Percentiles rank a stretch among this genome's conserved stretches.
Evolutionary conservation across 148 eudicot genomes (phyloP).

Genomic region (Arbutus unedo): DNA sequence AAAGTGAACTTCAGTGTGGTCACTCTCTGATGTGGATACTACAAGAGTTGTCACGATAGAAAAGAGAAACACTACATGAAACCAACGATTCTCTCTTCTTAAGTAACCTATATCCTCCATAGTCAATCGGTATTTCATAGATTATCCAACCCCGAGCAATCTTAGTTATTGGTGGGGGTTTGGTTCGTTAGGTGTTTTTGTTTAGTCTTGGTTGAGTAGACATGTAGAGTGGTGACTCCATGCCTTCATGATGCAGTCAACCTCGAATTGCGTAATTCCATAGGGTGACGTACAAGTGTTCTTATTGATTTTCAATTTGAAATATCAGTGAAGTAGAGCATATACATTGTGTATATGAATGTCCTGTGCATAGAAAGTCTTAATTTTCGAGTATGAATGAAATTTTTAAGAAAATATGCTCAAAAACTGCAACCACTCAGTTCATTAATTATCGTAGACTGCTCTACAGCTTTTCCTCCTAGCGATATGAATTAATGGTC

Average conservation of each 20-base stretch:
- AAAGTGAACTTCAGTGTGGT: neutral
- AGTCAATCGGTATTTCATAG: too few relatives aligned
- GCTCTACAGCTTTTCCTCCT: neutral
- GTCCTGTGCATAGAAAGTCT: too few relatives aligned
- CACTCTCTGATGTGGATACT: neutral
- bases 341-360: too few relatives aligned
- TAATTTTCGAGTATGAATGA: neutral
- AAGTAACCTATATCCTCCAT: too few relatives aligned
- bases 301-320: neutral
- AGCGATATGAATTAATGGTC: neutral
- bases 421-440: too few relatives aligned
- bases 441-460: neutral
- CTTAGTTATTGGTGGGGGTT: too few relatives aligned
- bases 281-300: neutral
- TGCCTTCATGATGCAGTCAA: neutral
- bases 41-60: too few relatives aligned
- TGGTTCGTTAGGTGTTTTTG: too few relatives aligned
- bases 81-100: too few relatives aligned
- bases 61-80: too few relatives aligned
- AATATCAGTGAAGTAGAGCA: neutral
- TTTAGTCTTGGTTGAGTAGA: neutral
- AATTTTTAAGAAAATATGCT: neutral
- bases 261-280: too few relatives aligned
- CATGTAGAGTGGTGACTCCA: neutral
- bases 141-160: too few relatives aligned